A percentile compares a stretch with the other conserved stretches of the same genome.
These are phyloP conservation scores for Orbilia ellipsospora DNA, from an alignment of 2,329 filamentous ascomycete species.

Conservation along the genomic window DNA sequence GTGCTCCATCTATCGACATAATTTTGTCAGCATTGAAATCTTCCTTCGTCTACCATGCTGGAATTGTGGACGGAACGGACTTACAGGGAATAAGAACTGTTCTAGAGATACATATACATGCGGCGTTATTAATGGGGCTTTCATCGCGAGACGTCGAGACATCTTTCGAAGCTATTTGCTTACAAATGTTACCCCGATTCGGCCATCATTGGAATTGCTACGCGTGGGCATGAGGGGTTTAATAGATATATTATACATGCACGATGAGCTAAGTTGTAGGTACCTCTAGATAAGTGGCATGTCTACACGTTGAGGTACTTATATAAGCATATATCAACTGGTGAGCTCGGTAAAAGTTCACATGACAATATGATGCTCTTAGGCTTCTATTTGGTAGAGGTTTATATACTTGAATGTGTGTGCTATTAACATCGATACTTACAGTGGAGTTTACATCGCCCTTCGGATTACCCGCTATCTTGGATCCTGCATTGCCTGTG, in stretches of 20 bases:
- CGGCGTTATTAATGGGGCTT: too few relatives aligned
- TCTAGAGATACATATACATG: too few relatives aligned
- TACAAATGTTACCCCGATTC: not conserved
- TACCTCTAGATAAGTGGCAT: too few relatives aligned
- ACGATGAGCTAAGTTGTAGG: too few relatives aligned
- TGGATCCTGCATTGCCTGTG: not conserved
- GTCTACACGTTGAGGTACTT: too few relatives aligned
- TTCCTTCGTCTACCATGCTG: too few relatives aligned
- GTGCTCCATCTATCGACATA: not conserved
- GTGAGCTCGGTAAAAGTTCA: not conserved
- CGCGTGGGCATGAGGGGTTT: conserved; percentile 4
- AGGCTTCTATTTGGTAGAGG: not conserved
- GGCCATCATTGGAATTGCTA: not conserved
- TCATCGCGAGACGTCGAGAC: not conserved
- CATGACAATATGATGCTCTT: not conserved
- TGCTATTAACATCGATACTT: too few relatives aligned
- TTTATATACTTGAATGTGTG: not conserved
- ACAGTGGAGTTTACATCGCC: conserved; percentile 23
- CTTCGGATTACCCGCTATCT: conserved; percentile 36
- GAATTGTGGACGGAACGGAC: too few relatives aligned
- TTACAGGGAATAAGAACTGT: too few relatives aligned
- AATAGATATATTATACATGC: conserved; percentile 6
- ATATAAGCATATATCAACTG: not conserved
- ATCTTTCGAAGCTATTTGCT: not conserved
- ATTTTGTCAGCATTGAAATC: too few relatives aligned